A percentile compares a stretch with the other conserved stretches of the same genome.
These are phyloP conservation scores for Cladosporium sphaerospermum DNA, from an alignment of 2,329 filamentous ascomycete species.

Conservation along the genomic window DNA sequence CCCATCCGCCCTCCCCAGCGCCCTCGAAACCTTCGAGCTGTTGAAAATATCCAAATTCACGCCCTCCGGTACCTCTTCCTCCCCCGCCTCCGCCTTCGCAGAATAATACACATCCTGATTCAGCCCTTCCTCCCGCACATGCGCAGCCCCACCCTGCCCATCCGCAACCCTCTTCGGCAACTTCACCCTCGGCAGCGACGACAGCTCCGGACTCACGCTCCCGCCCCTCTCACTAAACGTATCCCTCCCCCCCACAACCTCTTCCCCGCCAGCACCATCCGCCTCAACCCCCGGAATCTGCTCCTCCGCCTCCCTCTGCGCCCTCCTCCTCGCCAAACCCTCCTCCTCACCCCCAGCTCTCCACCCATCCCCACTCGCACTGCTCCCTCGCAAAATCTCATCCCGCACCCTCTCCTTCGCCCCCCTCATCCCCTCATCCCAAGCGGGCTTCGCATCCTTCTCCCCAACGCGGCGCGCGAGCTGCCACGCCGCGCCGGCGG, in stretches of 20 bases:
- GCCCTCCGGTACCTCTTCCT: slow-evolving; percentile 48
- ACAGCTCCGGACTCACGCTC: slow-evolving; percentile 41
- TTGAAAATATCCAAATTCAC: slow-evolving; percentile 58
- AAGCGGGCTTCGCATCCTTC: slow-evolving; percentile 16
- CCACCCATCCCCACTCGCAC: slow-evolving; percentile 10
- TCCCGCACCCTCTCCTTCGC: slow-evolving; percentile 26
- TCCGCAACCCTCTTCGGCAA: slow-evolving; percentile 48
- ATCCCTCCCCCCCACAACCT: slow-evolving; percentile 30
- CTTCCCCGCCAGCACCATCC: not conserved
- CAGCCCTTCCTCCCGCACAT: slow-evolving; percentile 38
- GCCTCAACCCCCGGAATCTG: slow-evolving; percentile 24
- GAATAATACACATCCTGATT: slow-evolving; percentile 52
- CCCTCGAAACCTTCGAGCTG: slow-evolving; percentile 51
- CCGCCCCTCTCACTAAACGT: slow-evolving; percentile 50
- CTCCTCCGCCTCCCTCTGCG: slow-evolving; percentile 45
- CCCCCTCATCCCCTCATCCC: slow-evolving; percentile 11
- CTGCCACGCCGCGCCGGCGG: slow-evolving; percentile 54
- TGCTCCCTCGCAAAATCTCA: slow-evolving; percentile 12
- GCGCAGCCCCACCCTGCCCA: slow-evolving; percentile 38
- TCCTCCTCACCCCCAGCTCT: slow-evolving; percentile 33
- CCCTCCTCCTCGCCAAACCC: slow-evolving; percentile 26
- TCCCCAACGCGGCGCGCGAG: slow-evolving; percentile 55
- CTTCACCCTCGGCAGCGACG: slow-evolving; percentile 49
- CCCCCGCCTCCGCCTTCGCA: slow-evolving; percentile 10
- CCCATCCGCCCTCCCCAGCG: slow-evolving; percentile 38